These are phyloP conservation scores for Coemansia sp. DNA, from an alignment of 192 early-diverging fungal genomes.

Conservation along the genomic window DNA sequence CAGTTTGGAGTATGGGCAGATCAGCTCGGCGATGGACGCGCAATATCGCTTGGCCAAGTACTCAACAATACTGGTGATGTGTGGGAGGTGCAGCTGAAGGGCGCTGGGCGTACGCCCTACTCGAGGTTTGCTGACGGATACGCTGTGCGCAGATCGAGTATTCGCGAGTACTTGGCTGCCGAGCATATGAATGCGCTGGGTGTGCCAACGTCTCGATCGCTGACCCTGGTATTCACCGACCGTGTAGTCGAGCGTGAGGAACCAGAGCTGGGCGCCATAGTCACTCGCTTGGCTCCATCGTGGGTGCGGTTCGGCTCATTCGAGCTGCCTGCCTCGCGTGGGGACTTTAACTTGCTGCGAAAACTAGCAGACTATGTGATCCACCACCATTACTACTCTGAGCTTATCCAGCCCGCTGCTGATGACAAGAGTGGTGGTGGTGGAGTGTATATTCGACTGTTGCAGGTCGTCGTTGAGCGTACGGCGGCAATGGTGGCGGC, in stretches of 20 bases:
- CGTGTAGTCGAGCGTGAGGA: constrained; percentile 70
- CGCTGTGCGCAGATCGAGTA: constrained; percentile 85
- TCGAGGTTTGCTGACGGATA: constrained; percentile 87
- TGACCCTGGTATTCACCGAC: constrained; percentile 69
- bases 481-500: constrained; percentile 77
- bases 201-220: constrained; percentile 78
- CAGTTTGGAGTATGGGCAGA: constrained; percentile 72
- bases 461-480: constrained; percentile 59
- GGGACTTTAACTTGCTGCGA: constrained; percentile 60
- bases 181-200: constrained; percentile 68
- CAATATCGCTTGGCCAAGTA: constrained; percentile 76
- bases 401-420: constrained; percentile 29
- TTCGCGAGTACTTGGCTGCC: constrained; percentile 78
- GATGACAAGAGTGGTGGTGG: not conserved
- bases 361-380: constrained; percentile 78
- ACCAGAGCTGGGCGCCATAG: constrained; percentile 75
- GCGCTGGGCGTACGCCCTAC: constrained; percentile 85
- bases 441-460: constrained; percentile 60
- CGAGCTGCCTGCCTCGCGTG: constrained; percentile 77
- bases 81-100: constrained; percentile 88
- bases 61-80: constrained; percentile 10
- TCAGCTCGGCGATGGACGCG: constrained; percentile 88
- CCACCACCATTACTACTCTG: constrained; percentile 60
- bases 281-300: constrained; percentile 71
- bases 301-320: constrained; percentile 92